Evolutionary conservation across 1,284 basidiomycete genomes (phyloP), one percentile per base, ranked within the genome.

Genomic region (Rhodotorula sp.): DNA sequence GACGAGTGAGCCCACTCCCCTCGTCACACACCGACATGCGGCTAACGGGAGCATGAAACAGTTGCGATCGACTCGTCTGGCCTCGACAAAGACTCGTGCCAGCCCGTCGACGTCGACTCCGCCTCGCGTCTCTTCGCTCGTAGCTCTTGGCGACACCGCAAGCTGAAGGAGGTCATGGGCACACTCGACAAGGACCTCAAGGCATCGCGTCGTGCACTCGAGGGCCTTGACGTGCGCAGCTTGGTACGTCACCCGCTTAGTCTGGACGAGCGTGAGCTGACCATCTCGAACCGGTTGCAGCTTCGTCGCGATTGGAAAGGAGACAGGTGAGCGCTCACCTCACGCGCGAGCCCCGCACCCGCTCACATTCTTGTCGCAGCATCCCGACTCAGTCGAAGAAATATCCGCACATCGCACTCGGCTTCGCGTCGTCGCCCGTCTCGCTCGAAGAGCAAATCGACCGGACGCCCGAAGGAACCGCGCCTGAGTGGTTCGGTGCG

Each of bases 301-400:
- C 66, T 81, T 7, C 74, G 80, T 15, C 67, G 80, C 9, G 80
- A 81, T 66, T 81, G 79, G 79, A 81, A 81, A 66, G 79, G 78
- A 2, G 78, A 79, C 57, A 73, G 76, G 61, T 73, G 30, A 46
- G 68, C 11, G 44, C n/a, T 22, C n/a, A 27, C 15, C 10, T 48
- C 24, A 2, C 15, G 22, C 0, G 32, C 17, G n/a, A 27, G 11
- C 27, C 5, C 36, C n/a, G 11, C 13, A 29, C 9, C n/a, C 54
- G 3, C n/a, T 19, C 29, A 20, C 13, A 2, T 11, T 48, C 47
- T 20, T 54, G n/a, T 10, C 19, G 20, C 59, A 59, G 64, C 20
- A 56, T 80, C 1, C 46, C 49, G 11, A 81, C 80, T 22, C 51
- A 68, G 39, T 74, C 77, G 5, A 63, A 63, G 4, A 66, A 64